Base-by-base conservation (phyloP, 2,329 filamentous ascomycete genomes). In the Endoconidiophora laricicola region DNA sequence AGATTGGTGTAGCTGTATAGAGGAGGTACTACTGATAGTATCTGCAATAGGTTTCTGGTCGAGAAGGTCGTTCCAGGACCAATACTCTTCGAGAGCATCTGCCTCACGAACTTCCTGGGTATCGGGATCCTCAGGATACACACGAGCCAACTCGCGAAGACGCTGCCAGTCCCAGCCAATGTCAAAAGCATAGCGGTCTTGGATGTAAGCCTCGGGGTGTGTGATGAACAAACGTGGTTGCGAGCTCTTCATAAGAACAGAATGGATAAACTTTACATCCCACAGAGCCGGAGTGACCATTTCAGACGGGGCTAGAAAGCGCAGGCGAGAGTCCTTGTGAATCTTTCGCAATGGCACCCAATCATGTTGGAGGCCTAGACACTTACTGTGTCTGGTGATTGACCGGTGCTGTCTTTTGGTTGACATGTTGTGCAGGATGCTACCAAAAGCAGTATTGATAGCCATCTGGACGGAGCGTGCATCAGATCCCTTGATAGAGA, bases 271-370 rank as follows among this genome's bases (percentile, higher is more conserved):
- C 7, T 75, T 69, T 2, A 79, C 75, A 47, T 79, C 76, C 84
- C 84, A 90, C 2, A 79, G 63, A 1, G 78, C 73, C 0, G 82
- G 76, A 1, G 80, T 86, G 37, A 83, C 65, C 77, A 88, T 83
- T 60, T 88, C 84, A 1, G 76, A 69, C 1, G 77, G 78, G 4
- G 73, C 74, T 9, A 88, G 68, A 57, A 87, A 87, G 1, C 78
- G 76, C 5, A 90, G 69, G 23, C 78, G 74, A 0, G 80, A 79
- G 52, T 86, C 81, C 58, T 82, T 86, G 59, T 83, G 76, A 2
- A 86, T 67, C 61, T 88, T 88, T 46, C 83, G 76, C 16, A 90
- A 67, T 4, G 84, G 84, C n/a, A 88, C 72, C 73, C 83, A 86
- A 0, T 74, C 64, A 41, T 81, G 78, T 49, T 74, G 71, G 16